Evolutionary conservation across 495 filamentous ascomycete genomes (phyloP), one percentile per base, ranked within the genome.

Genomic region (Elaphomyces granulatus): DNA sequence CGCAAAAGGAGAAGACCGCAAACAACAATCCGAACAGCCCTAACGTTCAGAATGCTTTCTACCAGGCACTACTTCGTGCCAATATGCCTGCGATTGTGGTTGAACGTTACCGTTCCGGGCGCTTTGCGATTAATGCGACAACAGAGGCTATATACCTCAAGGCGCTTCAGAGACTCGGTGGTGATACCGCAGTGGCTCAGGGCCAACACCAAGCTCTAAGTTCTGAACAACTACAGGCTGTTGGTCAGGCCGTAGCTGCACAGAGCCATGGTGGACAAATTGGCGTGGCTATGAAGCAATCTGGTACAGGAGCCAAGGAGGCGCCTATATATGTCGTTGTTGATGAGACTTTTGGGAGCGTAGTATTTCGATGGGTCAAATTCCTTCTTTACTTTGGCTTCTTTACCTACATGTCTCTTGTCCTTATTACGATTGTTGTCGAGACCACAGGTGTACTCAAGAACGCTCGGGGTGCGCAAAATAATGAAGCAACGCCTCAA

Each of bases 21-120:
- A 96, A 94, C 57, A 81, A 83, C 61, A 87, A 93, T 48, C 83
- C 90, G 2, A 75, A 68, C 46, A 94, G 81, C 58, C 74, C 85
- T 10, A 80, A 76, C 18, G 78, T 84, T 12, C 90, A 98, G 59
- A 87, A 85, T 59, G 77, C 83, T 15, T 94, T 98, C 56, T 98
- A 98, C 58, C 77, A 85, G 50, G 78, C 84, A 23, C 74, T 96
- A n/a, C 64, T 95, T 16, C 79, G 76, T 46, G 86, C 86, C 8
- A 84, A 92, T 51, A 87, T 94, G 78, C 83, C 90, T 4, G 78
- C 83, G 4, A 94, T 96, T 36, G 66, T 96, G 20, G 70, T 93
- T 31, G 87, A 96, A 54, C 69, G 90, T 47, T 87, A 93, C 55
- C 78, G 84, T 46, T 84, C 76, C 20, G 81, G 81, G 41, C 75